phyloP scores from a whole-genome alignment of 2,329 filamentous ascomycete species.

The Scytalidium lignicola region DNA sequence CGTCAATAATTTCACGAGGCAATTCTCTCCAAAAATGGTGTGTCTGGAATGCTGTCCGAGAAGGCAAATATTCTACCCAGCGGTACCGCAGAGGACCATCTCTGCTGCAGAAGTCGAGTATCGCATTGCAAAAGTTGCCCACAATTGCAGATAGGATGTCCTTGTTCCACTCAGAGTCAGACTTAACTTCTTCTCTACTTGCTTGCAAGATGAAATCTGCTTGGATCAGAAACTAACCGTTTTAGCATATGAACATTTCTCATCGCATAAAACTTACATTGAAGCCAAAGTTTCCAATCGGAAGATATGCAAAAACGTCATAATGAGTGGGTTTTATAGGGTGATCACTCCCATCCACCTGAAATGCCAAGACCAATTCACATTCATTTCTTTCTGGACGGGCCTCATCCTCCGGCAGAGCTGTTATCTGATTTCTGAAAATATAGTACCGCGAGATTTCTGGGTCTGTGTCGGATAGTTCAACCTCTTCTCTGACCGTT shows the following conservation, averaged over 20 bases:
- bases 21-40: conserved; percentile 6
- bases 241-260: no score
- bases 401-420: conserved; percentile 5
- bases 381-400: conserved; percentile 6
- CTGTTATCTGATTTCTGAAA: not conserved
- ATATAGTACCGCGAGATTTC: conserved; percentile 2
- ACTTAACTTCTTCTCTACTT: conserved; percentile 12
- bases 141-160: conserved; percentile 4
- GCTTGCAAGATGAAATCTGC: conserved; percentile 16
- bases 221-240: conserved; percentile 12
- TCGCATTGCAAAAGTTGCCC: conserved; percentile 7
- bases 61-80: conserved; percentile 15
- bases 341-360: conserved; percentile 4
- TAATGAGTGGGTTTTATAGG: conserved; percentile 7
- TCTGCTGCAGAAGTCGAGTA: conserved; percentile 7
- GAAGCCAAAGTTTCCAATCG: conserved; percentile 13
- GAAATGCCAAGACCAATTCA: conserved; percentile 12
- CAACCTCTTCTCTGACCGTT: no score
- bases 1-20: not conserved
- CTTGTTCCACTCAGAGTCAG: conserved; percentile 12
- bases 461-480: no score
- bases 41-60: not conserved
- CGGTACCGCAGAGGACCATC: conserved; percentile 4
- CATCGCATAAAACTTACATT: conserved; percentile 9
- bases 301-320: conserved; percentile 16